Evolutionary conservation across 306 rosid species (phyloP).

Genomic region (Spatholobus suberectus): DNA sequence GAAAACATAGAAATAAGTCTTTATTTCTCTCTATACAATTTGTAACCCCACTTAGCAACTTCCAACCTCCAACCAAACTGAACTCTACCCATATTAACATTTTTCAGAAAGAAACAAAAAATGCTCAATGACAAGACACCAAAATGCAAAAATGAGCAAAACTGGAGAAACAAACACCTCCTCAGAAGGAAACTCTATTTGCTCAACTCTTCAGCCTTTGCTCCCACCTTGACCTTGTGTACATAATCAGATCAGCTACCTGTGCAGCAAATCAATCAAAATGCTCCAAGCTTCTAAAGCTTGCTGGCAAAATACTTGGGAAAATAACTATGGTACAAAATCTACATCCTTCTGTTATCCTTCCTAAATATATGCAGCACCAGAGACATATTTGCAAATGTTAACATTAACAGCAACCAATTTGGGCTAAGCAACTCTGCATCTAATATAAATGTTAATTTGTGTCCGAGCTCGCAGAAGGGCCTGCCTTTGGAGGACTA

Average conservation of each 20-base stretch:
- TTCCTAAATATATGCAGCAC: conserved; percentile 63
- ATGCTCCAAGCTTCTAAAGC: conserved; percentile 53
- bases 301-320: conserved; percentile 49
- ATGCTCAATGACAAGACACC: conserved; percentile 41
- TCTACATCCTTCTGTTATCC: conserved; percentile 49
- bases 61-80: conserved; percentile 43
- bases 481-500: conserved; percentile 47
- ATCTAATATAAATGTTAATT: conserved; percentile 43
- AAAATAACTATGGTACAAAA: conserved; percentile 54
- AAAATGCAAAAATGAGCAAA: conserved; percentile 48
- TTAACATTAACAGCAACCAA: conserved; percentile 48
- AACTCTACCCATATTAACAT: conserved; percentile 53
- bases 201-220: conserved; percentile 43
- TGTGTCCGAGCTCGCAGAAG: conserved; percentile 44
- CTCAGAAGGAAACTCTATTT: conserved; percentile 30
- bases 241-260: conserved; percentile 43
- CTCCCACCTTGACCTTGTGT: conserved; percentile 37
- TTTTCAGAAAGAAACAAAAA: conserved; percentile 31
- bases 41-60: conserved; percentile 51
- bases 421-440: conserved; percentile 42
- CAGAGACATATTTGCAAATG: conserved; percentile 46
- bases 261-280: conserved; percentile 51
- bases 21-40: conserved; percentile 57
- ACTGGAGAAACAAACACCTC: conserved; percentile 39
- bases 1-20: conserved; percentile 43